Conservation (phyloP, 257 asterid species). For the Fraxinus americana region DNA sequence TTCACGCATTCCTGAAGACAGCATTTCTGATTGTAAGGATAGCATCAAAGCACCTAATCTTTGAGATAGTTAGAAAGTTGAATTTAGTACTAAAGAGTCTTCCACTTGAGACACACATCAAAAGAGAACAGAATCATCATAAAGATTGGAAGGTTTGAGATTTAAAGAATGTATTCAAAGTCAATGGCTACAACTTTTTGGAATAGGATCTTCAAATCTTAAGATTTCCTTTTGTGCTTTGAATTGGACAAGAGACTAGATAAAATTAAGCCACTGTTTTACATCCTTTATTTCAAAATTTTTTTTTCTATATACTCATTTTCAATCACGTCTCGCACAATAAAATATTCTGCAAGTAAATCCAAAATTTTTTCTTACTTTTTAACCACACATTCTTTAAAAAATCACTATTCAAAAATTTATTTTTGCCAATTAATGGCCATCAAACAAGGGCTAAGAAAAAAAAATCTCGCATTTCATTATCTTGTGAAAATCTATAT, state of each 20-base stretch:
- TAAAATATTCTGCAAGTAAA: too few relatives aligned
- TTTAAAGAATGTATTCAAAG: conserved; percentile 20
- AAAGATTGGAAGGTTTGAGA: conserved; percentile 27
- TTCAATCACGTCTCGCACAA: too few relatives aligned
- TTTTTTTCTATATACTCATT: too few relatives aligned
- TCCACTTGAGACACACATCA: conserved; percentile 23
- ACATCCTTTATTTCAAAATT: too few relatives aligned
- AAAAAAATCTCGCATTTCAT: neutral
- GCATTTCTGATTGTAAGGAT: conserved; percentile 16
- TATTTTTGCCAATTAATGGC: too few relatives aligned
- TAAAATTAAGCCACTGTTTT: neutral
- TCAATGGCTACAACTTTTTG: conserved; percentile 19
- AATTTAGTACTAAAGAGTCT: conserved; percentile 19
- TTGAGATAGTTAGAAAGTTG: conserved; percentile 19
- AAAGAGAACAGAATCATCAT: conserved; percentile 36
- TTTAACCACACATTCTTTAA: too few relatives aligned
- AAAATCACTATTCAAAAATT: too few relatives aligned
- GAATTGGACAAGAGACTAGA: neutral
- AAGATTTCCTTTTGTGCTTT: neutral
- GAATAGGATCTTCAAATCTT: neutral
- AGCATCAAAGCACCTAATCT: conserved; percentile 19
- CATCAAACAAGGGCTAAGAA: too few relatives aligned
- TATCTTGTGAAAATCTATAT: neutral
- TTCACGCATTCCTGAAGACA: conserved; percentile 16
- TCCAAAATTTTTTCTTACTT: too few relatives aligned